Conservation (phyloP, 768 basidiomycete species). For the Suillus bovinus region DNA sequence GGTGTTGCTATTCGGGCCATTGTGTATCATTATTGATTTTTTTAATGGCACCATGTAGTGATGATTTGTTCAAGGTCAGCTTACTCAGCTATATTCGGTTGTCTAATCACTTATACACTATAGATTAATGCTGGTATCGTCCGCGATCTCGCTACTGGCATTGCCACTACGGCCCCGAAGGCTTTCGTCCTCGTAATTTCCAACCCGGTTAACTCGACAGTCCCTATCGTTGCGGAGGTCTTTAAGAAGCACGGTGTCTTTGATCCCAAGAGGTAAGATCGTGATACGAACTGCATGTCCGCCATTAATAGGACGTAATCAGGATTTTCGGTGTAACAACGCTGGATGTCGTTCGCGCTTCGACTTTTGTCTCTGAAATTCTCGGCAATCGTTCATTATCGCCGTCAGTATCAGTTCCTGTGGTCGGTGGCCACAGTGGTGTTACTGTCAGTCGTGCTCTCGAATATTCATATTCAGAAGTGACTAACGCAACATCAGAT, state of each 20-base stretch:
- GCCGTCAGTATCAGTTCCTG: conserved; percentile 72
- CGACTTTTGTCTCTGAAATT: conserved; percentile 88
- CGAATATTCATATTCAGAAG: neutral
- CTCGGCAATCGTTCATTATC: conserved; percentile 63
- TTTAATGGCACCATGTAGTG: conserved; percentile 50
- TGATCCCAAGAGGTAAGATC: conserved; percentile 81
- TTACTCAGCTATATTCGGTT: neutral
- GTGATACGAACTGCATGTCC: neutral
- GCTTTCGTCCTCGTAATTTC: conserved; percentile 96
- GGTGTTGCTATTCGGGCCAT: conserved; percentile 15
- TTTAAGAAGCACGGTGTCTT: conserved; percentile 92
- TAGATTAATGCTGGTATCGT: conserved; percentile 99
- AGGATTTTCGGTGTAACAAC: conserved; percentile 98
- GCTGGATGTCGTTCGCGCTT: conserved; percentile 96
- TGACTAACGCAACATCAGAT: conserved; percentile 50
- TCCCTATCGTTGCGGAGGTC: conserved; percentile 94
- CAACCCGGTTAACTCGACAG: conserved; percentile 99
- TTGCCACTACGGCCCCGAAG: conserved; percentile 81
- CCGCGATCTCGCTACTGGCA: conserved; percentile 87
- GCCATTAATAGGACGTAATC: neutral
- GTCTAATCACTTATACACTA: conserved; percentile 8
- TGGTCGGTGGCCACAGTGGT: conserved; percentile 94
- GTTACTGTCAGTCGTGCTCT: conserved; percentile 59
- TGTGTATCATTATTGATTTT: conserved; percentile 13
- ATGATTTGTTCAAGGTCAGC: conserved; percentile 91